Evolutionary conservation across 805 yeast species (phyloP), one percentile per base, ranked within the genome.

Genomic region (Pichia paraexigua): DNA sequence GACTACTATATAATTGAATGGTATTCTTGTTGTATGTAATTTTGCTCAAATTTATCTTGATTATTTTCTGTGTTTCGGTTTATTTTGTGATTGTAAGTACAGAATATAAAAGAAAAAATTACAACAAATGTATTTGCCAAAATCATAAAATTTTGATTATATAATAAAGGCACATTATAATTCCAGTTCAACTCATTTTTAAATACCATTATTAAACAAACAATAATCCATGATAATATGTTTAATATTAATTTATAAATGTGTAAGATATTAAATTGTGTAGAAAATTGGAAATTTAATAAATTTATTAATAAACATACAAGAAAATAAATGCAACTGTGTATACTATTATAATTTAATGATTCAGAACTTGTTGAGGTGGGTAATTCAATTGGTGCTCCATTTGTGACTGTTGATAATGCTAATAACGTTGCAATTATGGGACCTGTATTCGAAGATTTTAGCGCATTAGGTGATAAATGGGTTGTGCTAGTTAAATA

Each of bases 361-460:
- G 32, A 20, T 47, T 11, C 8, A 12, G 5, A 21, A 12, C n/a
- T 3, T 32, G n/a, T 13, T 3, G 37, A 3, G 10, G n/a, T 20
- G 17, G 21, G 25, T 18, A 20, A 9, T 4, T 30, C 25, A 13
- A 55, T 40, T 15, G 61, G 53, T n/a, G 53, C 22, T 8, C 63
- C 65, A 41, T 56, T 55, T 22, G 65, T 53, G 0, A 58, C 67
- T 15, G 68, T 55, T 10, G 53, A 43, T 20, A 65, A 39, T 11
- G 68, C 67, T 20, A 66, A 48, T 28, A 66, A 51, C 3, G 70
- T 62, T 2, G 70, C 64, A 25, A 66, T 47, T 8, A 66, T 61
- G 1, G 70, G 70, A 2, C 63, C 64, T 40, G 53, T 54, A 18
- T 55, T 56, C 1, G 57, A 53, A 32, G 41, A 15, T 21, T 22